phyloP scores from a whole-genome alignment of 2,329 filamentous ascomycete species.

The Fusarium sublunatum region DNA sequence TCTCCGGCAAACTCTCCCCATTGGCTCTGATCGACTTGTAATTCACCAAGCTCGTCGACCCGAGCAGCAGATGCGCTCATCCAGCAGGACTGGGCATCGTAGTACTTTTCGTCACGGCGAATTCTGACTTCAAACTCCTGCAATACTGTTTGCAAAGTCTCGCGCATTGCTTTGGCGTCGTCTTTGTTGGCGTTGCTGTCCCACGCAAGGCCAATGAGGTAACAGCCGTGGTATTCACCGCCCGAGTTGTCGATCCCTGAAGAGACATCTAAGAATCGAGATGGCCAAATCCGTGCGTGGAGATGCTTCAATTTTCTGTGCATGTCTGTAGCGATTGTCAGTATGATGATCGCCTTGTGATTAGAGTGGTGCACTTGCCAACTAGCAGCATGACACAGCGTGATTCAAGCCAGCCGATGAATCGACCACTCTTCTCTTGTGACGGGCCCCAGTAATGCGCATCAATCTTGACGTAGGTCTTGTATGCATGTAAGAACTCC shows the following conservation, averaged over 20 bases:
- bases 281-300: constrained; percentile 71
- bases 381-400: constrained; percentile 67
- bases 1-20: constrained; percentile 56
- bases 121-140: constrained; percentile 62
- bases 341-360: neutral
- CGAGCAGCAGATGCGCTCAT: constrained; percentile 57
- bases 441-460: constrained; percentile 74
- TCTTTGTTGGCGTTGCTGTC: constrained; percentile 51
- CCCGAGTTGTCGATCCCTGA: constrained; percentile 42
- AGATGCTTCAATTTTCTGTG: constrained; percentile 63
- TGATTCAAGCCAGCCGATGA: constrained; percentile 74
- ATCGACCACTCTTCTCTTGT: constrained; percentile 62
- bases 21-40: constrained; percentile 60
- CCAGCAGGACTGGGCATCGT: constrained; percentile 62
- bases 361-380: constrained; percentile 53
- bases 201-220: constrained; percentile 68
- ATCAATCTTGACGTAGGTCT: constrained; percentile 69
- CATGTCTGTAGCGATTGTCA: constrained; percentile 59
- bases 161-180: constrained; percentile 56
- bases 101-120: constrained; percentile 59
- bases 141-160: constrained; percentile 57
- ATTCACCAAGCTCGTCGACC: constrained; percentile 53
- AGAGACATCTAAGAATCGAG: constrained; percentile 61
- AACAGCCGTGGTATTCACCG: constrained; percentile 68
- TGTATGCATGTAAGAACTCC: constrained; percentile 64